Conservation (phyloP, 1,284 basidiomycete species). For the Xanthoconium separans region DNA sequence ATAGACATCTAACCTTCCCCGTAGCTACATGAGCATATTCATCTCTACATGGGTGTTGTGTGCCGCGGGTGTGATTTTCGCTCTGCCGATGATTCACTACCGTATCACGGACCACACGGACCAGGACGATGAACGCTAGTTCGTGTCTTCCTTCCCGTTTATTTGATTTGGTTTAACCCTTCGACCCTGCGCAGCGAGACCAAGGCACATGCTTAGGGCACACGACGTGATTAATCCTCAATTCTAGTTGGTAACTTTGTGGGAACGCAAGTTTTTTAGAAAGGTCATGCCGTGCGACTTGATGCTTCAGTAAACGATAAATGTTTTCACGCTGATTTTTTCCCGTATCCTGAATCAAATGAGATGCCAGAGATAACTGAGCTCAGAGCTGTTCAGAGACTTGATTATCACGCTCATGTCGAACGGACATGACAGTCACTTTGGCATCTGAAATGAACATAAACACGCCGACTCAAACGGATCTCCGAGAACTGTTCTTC, state of each 20-base stretch:
- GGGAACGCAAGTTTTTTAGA: too few relatives aligned
- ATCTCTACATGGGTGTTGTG: slow-evolving; percentile 38
- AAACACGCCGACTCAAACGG: too few relatives aligned
- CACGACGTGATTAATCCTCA: background rate
- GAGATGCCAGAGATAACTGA: background rate
- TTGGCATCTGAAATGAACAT: too few relatives aligned
- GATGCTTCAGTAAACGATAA: background rate
- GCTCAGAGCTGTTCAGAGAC: too few relatives aligned
- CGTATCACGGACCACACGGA: slow-evolving; percentile 39
- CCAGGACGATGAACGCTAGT: slow-evolving; percentile 31
- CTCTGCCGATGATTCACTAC: slow-evolving; percentile 39
- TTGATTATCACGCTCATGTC: too few relatives aligned
- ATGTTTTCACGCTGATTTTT: background rate
- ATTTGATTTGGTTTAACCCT: slow-evolving; percentile 5
- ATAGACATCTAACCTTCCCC: background rate
- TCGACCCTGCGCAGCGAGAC: slow-evolving; percentile 14
- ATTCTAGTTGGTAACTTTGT: background rate
- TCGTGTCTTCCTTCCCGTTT: slow-evolving; percentile 8
- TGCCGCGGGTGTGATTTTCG: slow-evolving; percentile 35
- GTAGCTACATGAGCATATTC: slow-evolving; percentile 40
- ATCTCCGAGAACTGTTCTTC: background rate
- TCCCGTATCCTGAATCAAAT: background rate
- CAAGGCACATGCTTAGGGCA: slow-evolving; percentile 4
- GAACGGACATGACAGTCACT: too few relatives aligned
- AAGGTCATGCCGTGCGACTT: background rate